phyloP scores from a whole-genome alignment of 2,329 filamentous ascomycete species.

The Xylariales sp. region DNA sequence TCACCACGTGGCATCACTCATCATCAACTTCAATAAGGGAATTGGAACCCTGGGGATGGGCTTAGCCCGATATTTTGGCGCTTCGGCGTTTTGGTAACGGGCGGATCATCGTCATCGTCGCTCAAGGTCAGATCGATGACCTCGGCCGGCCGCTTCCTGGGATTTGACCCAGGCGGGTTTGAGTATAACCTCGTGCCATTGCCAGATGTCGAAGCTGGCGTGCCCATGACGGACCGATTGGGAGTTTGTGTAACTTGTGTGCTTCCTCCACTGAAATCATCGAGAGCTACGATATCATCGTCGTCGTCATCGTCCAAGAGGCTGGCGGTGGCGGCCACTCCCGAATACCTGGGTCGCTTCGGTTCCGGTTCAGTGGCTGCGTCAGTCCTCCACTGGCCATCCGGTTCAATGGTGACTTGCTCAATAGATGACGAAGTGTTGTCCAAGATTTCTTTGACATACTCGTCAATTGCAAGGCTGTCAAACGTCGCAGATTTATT shows the following conservation, averaged over 20 bases:
- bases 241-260: slow-evolving; percentile 32
- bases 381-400: slow-evolving; percentile 67
- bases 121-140: slow-evolving; percentile 55
- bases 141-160: slow-evolving; percentile 28
- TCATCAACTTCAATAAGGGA: too few species aligned
- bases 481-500: slow-evolving; percentile 79
- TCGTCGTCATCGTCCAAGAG: slow-evolving; percentile 35
- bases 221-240: slow-evolving; percentile 20
- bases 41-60: slow-evolving; percentile 1
- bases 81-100: slow-evolving; percentile 42
- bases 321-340: slow-evolving; percentile 15
- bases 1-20: neutral
- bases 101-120: slow-evolving; percentile 44
- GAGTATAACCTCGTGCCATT: slow-evolving; percentile 19
- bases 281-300: slow-evolving; percentile 46
- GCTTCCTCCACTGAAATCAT: slow-evolving; percentile 33
- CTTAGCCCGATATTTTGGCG: neutral
- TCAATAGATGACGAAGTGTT: slow-evolving; percentile 68
- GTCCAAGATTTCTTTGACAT: slow-evolving; percentile 77
- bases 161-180: slow-evolving; percentile 21
- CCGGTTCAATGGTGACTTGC: slow-evolving; percentile 85
- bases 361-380: slow-evolving; percentile 23
- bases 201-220: slow-evolving; percentile 8
- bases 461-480: slow-evolving; percentile 82
- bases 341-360: slow-evolving; percentile 18